phyloP scores from a whole-genome alignment of 148 eudicot genomes.

The Beta vulgaris region DNA sequence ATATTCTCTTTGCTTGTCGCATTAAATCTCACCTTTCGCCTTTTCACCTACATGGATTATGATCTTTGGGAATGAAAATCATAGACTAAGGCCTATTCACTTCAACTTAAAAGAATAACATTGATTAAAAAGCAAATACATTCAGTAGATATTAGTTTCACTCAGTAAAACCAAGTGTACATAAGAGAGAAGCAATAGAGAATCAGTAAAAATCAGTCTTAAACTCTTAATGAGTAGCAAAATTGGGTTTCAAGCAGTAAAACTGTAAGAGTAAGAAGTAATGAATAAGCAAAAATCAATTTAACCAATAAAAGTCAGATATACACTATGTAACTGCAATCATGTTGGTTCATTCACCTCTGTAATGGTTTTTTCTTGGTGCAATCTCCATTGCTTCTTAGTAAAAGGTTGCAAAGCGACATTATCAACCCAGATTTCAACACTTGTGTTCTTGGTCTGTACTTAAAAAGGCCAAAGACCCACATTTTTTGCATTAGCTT shows the following conservation, averaged over 20 bases:
- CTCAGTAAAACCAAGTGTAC: no score
- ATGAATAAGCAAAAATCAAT: no score
- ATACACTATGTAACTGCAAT: background rate
- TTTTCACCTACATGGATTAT: conserved; percentile 39
- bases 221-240: no score
- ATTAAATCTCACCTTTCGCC: conserved; percentile 38
- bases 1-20: conserved; percentile 32
- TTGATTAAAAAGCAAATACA: no score
- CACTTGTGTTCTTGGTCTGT: conserved; percentile 40
- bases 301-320: no score
- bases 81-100: background rate
- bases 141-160: no score
- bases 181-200: no score
- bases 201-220: no score
- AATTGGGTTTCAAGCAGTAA: no score
- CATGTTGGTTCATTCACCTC: conserved; percentile 38
- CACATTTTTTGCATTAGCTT: no score
- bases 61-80: background rate
- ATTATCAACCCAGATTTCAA: conserved; percentile 63
- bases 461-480: background rate
- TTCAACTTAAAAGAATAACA: no score
- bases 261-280: no score
- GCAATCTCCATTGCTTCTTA: conserved; percentile 60
- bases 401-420: conserved; percentile 70
- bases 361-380: conserved; percentile 48